These are phyloP conservation scores for Yarrowia galli DNA, from an alignment of 1,139 yeast genomes.

Conservation along the genomic window DNA sequence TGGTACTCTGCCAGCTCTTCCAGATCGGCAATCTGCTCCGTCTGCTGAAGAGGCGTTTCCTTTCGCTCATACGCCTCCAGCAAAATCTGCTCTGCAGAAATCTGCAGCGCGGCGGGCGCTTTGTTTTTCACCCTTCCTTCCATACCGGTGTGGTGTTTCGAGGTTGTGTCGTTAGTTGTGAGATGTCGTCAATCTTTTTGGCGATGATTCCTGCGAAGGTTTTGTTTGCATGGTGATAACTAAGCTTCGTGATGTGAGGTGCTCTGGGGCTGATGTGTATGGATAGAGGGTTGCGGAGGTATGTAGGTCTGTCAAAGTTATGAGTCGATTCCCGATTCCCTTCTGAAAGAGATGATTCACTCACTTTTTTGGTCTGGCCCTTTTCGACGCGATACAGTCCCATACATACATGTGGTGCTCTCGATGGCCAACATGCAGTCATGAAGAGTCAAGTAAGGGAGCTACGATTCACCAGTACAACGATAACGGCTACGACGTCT, in stretches of 20 bases:
- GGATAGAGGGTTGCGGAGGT: background rate
- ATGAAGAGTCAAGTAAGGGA: no score
- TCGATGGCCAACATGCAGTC: no score
- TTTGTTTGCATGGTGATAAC: conserved; percentile 8
- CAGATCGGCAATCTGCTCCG: conserved; percentile 54
- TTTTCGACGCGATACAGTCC: no score
- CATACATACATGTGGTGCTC: no score
- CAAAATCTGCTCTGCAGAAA: conserved; percentile 64
- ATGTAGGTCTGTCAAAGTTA: no score
- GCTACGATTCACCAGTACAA: no score
- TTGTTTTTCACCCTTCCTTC: conserved; percentile 52
- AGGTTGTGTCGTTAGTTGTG: background rate
- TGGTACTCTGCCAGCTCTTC: conserved; percentile 79
- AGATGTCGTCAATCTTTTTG: conserved; percentile 3
- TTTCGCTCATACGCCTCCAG: conserved; percentile 62
- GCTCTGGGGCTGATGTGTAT: no score
- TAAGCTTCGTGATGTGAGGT: conserved; percentile 2
- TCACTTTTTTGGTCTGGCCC: no score
- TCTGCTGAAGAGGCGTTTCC: conserved; percentile 54
- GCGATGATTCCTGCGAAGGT: conserved; percentile 11
- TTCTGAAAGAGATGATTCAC: no score
- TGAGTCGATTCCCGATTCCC: background rate
- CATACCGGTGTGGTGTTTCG: conserved; percentile 14
- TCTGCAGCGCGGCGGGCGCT: conserved; percentile 59
- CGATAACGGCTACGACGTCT: no score